Evolutionary conservation across 106 monocot genomes (phyloP), one percentile per base, ranked within the genome.

Genomic region (Dendrobium nobile): DNA sequence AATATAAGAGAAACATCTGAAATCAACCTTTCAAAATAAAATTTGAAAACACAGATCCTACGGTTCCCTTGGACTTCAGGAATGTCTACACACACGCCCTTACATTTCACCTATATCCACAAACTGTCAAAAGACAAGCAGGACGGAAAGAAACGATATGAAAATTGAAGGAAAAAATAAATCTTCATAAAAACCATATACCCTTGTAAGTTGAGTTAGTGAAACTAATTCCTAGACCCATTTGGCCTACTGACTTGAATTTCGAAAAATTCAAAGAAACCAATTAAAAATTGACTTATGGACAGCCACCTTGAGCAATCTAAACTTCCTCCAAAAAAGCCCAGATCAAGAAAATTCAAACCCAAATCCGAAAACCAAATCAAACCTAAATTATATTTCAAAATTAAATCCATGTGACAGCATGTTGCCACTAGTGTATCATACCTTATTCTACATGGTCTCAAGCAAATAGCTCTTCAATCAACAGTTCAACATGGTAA

Each of bases 341-440:
- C 61, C 22, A 61, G 22, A 61, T 61, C 61, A 61, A 61, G n/a
- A n/a, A 20, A 61, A 61, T 61, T n/a, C 61, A 61, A 61, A 61
- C 61, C 61, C 61, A 61, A 3, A 61, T 22, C 61, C 20, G 20
- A 61, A 19, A n/a, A 1, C n/a, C 22, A 51, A 51, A 13, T 10
- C 10, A 51, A 51, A 19, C 5, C 22, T 24, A 22, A 61, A n/a
- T 22, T 61, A 61, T 61, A 61, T 22, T 22, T n/a, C n/a, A 61
- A 61, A 61, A n/a, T n/a, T 22, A 61, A 22, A 61, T 61, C 19
- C 4, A 4, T 61, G 51, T 13, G 19, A n/a, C 22, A 61, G 22
- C 5, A 61, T 22, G 6, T 51, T 51, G 13, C 0, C 51, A 61
- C 61, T n/a, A 61, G 61, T 22, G 10, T 61, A 20, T 61, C 61